Conservation (phyloP, 257 asterid genomes). For the Forsythia viridissima region DNA sequence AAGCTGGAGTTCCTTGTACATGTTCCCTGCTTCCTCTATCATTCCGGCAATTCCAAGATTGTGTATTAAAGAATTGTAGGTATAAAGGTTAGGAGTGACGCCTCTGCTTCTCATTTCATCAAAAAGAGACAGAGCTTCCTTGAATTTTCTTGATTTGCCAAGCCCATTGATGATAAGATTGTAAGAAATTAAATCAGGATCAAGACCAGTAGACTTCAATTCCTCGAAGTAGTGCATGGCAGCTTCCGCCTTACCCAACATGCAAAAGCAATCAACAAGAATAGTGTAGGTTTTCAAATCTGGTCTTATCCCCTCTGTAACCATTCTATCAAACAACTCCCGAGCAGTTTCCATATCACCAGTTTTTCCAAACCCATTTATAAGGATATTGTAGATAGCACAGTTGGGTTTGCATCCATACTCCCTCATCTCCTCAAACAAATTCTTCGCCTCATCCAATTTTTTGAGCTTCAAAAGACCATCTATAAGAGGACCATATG, state of each 20-base stretch:
- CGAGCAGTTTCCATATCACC: slow-evolving; percentile 74
- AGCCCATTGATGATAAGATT: slow-evolving; percentile 87
- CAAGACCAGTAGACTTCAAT: slow-evolving; percentile 71
- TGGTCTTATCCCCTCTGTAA: slow-evolving; percentile 79
- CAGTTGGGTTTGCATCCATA: slow-evolving; percentile 83
- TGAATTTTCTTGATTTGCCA: slow-evolving; percentile 56
- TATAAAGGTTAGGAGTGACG: slow-evolving; percentile 68
- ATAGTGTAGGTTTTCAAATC: slow-evolving; percentile 87
- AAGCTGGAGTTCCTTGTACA: slow-evolving; percentile 68
- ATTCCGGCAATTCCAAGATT: slow-evolving; percentile 76
- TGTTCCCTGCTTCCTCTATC: slow-evolving; percentile 66
- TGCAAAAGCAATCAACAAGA: slow-evolving; percentile 76
- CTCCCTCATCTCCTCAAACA: slow-evolving; percentile 76
- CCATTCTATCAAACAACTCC: slow-evolving; percentile 74
- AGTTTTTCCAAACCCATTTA: slow-evolving; percentile 85
- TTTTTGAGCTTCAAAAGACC: slow-evolving; percentile 72
- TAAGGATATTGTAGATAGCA: slow-evolving; percentile 84
- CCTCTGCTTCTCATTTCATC: slow-evolving; percentile 81
- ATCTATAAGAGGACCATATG: slow-evolving; percentile 92
- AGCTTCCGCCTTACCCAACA: slow-evolving; percentile 58
- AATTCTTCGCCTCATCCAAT: slow-evolving; percentile 62
- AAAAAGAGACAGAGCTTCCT: slow-evolving; percentile 61
- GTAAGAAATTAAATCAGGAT: slow-evolving; percentile 86
- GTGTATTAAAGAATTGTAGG: slow-evolving; percentile 73
- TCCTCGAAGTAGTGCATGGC: slow-evolving; percentile 78